Conservation (phyloP, 805 yeast species). For the Teunomyces panamensis region DNA sequence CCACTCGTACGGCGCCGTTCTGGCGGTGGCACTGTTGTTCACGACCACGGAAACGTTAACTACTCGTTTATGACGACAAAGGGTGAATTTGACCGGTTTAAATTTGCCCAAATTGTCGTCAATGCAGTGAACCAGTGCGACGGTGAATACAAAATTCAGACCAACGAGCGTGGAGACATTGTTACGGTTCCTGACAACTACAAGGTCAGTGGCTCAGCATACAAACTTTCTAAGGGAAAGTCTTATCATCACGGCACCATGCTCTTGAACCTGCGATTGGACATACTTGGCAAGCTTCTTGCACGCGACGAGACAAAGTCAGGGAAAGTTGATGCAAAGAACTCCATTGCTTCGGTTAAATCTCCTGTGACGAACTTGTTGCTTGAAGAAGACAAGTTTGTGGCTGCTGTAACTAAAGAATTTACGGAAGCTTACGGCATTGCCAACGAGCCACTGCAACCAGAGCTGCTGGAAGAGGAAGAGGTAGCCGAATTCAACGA, state of each 20-base stretch:
- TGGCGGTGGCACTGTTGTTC: conserved; percentile 98
- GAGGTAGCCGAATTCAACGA: conserved; percentile 27
- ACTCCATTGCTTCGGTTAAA: conserved; percentile 70
- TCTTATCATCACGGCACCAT: conserved; percentile 96
- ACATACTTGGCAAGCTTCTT: conserved; percentile 57
- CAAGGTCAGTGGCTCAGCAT: conserved; percentile 93
- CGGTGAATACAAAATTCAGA: conserved; percentile 29
- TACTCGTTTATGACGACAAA: conserved; percentile 77
- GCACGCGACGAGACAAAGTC: conserved; percentile 40
- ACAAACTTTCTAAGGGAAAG: conserved; percentile 73
- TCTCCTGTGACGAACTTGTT: conserved; percentile 73
- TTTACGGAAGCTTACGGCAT: conserved; percentile 35
- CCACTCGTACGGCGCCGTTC: conserved; percentile 76
- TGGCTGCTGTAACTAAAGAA: conserved; percentile 37
- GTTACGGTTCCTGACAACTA: conserved; percentile 32
- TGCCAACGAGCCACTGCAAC: neutral
- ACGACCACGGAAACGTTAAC: conserved; percentile 85
- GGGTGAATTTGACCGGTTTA: conserved; percentile 57
- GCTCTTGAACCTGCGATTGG: conserved; percentile 67
- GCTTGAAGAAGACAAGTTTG: conserved; percentile 45
- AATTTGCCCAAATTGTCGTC: conserved; percentile 48
- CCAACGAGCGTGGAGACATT: conserved; percentile 82
- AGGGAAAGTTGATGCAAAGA: conserved; percentile 45
- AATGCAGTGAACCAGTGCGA: conserved; percentile 23
- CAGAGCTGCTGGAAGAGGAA: neutral